Base-by-base conservation (phyloP, 75 land plant genomes). In the Picea glauca region DNA sequence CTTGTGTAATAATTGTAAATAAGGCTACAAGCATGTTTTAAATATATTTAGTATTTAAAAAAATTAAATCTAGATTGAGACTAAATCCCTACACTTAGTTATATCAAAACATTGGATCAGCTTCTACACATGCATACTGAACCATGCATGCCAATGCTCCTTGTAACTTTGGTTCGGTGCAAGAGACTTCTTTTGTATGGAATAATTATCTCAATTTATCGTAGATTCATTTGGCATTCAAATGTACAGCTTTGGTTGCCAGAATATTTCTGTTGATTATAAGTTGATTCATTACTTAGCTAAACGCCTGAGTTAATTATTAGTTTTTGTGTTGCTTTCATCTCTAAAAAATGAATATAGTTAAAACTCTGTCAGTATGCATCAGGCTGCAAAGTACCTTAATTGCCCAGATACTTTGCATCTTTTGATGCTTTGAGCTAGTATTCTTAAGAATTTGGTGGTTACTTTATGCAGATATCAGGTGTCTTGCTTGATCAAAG, bases 401-500 rank as follows among this genome's bases (percentile, higher is more conserved):
- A 23, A 8, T 3, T 43, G 21, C n/a, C 43, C 74, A 20, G 56
- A n/a, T 70, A 5, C 2, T 9, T 68, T 35, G 20, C 35, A 65
- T 40, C 2, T 32, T 43, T 40, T 38, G 17, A 46, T 70, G 46
- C 50, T 70, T 20, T 35, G 74, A 70, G 40, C 54, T 11, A 8
- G 23, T 43, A 6, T 20, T 70, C 5, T 3, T 43, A 43, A 70
- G n/a, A n/a, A 3, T 43, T 43, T 9, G 50, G 43, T 70, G 46
- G 74, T n/a, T 74, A 60, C 50, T 33, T 79, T 46, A 62, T 40
- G 26, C 79, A 94, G 96, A 85, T 87, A 23, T 83, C 90, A 77
- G 96, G 96, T 46, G 76, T 77, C 15, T 82, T 94, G 78, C 77
- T 94, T 20, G 92, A 88, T 82, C 90, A 86, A 76, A 83, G 86